These are phyloP conservation scores for Xylaria polymorpha DNA, from an alignment of 2,329 filamentous ascomycete genomes.

Conservation along the genomic window DNA sequence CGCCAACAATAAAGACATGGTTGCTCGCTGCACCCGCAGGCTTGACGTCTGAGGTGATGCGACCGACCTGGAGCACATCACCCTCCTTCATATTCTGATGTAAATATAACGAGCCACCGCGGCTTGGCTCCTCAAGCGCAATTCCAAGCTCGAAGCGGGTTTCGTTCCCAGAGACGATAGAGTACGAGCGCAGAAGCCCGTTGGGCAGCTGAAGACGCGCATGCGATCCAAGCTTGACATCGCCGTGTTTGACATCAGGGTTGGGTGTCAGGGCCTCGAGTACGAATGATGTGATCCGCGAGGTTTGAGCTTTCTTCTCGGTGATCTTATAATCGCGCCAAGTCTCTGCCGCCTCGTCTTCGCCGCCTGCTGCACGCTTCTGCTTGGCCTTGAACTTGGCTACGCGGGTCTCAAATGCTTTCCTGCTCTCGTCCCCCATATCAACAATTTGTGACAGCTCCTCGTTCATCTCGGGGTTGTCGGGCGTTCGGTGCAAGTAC, in stretches of 20 bases:
- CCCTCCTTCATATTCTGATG: slow-evolving; percentile 62
- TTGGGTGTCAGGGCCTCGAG: slow-evolving; percentile 59
- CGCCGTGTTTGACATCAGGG: slow-evolving; percentile 50
- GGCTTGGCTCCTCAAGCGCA: slow-evolving; percentile 63
- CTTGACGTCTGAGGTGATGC: slow-evolving; percentile 62
- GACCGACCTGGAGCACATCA: slow-evolving; percentile 62
- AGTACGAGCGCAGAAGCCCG: slow-evolving; percentile 69
- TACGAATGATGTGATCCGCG: slow-evolving; percentile 62
- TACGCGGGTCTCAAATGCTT: slow-evolving; percentile 63
- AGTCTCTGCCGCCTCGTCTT: slow-evolving; percentile 40
- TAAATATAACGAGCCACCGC: slow-evolving; percentile 71
- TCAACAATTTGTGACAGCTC: slow-evolving; percentile 63
- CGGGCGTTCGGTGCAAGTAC: slow-evolving; percentile 67
- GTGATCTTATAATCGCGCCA: slow-evolving; percentile 63
- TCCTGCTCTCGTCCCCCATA: slow-evolving; percentile 61
- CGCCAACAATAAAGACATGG: slow-evolving; percentile 72
- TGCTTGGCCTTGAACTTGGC: slow-evolving; percentile 56
- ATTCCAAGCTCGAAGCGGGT: slow-evolving; percentile 68
- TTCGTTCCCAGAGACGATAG: slow-evolving; percentile 64
- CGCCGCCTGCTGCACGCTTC: slow-evolving; percentile 41
- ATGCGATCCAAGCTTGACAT: slow-evolving; percentile 60
- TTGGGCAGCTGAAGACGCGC: slow-evolving; percentile 67
- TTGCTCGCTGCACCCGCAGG: slow-evolving; percentile 61
- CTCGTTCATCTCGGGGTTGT: slow-evolving; percentile 63
- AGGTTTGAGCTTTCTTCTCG: slow-evolving; percentile 63